phyloP scores from a whole-genome alignment of 202 grass and related monocot species.

The Setaria italica region DNA sequence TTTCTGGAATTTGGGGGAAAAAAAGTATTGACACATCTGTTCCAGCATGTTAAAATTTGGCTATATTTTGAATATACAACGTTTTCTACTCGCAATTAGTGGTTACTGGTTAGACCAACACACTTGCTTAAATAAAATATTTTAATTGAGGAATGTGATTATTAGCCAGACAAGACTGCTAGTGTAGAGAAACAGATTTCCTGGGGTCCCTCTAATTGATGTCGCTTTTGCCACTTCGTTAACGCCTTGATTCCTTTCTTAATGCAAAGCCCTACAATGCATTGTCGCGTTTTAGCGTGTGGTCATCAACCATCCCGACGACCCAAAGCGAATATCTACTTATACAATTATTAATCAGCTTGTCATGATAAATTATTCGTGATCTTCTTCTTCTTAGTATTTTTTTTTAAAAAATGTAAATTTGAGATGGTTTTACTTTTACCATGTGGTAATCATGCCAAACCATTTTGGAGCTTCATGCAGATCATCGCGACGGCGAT shows the following conservation, averaged over 20 bases:
- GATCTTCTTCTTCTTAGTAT: neutral
- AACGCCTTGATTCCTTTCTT: neutral
- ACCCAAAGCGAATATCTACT: neutral
- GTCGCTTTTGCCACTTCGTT: neutral
- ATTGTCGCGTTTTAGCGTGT: neutral
- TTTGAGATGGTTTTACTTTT: too few species aligned
- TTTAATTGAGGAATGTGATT: neutral
- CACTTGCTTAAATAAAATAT: neutral
- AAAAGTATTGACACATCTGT: too few species aligned
- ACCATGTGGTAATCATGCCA: too few species aligned
- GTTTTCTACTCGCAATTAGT: neutral
- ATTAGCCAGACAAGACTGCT: neutral
- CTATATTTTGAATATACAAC: neutral
- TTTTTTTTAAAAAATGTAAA: too few species aligned
- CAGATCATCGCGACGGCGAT: slow-evolving; percentile 96
- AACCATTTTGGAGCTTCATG: too few species aligned
- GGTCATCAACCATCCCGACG: neutral
- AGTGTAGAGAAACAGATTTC: slow-evolving; percentile 12
- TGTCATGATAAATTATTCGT: neutral
- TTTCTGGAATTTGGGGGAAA: too few species aligned
- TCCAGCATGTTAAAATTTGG: neutral
- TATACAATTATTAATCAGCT: neutral
- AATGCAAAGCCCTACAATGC: neutral
- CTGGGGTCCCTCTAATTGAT: neutral
- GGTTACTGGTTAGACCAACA: neutral